Evolutionary conservation across 148 eudicot species (phyloP).

Genomic region (Fagopyrum esculentum): DNA sequence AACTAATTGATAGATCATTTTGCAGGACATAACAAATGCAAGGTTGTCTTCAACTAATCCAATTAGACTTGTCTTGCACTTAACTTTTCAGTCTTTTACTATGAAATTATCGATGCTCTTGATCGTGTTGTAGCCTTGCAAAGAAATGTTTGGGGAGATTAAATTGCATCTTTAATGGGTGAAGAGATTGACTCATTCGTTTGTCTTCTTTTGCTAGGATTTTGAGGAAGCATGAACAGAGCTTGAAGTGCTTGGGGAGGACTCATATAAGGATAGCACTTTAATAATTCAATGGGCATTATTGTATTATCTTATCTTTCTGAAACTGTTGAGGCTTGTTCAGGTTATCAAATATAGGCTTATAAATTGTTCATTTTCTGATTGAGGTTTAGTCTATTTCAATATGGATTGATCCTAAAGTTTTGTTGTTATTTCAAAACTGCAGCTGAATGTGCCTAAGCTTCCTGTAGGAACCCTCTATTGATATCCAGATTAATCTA

Average conservation of each 20-base stretch:
- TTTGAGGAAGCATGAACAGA: conserved; percentile 59
- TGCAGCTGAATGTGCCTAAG: too few relatives aligned
- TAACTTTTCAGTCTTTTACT: conserved; percentile 60
- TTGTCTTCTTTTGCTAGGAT: conserved; percentile 24
- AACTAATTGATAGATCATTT: neutral
- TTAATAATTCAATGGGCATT: conserved; percentile 38
- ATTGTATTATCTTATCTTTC: too few relatives aligned
- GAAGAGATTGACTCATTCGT: neutral
- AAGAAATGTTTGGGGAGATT: conserved; percentile 26
- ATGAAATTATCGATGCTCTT: conserved; percentile 52
- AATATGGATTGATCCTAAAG: too few relatives aligned
- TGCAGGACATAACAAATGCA: conserved; percentile 52
- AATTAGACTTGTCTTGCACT: conserved; percentile 50
- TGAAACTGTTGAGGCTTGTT: too few relatives aligned
- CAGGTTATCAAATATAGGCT: too few relatives aligned
- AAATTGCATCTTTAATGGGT: neutral
- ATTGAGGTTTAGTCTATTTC: too few relatives aligned
- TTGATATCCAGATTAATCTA: too few relatives aligned
- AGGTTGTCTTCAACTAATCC: conserved; percentile 59
- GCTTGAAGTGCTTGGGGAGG: conserved; percentile 62
- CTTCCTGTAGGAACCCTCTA: too few relatives aligned
- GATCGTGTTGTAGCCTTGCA: conserved; percentile 50
- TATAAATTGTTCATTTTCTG: too few relatives aligned
- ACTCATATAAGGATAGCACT: conserved; percentile 63
- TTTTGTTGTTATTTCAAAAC: too few relatives aligned